Conservation (phyloP, 805 yeast species). For the Trichomonascus vanleenenianus region DNA sequence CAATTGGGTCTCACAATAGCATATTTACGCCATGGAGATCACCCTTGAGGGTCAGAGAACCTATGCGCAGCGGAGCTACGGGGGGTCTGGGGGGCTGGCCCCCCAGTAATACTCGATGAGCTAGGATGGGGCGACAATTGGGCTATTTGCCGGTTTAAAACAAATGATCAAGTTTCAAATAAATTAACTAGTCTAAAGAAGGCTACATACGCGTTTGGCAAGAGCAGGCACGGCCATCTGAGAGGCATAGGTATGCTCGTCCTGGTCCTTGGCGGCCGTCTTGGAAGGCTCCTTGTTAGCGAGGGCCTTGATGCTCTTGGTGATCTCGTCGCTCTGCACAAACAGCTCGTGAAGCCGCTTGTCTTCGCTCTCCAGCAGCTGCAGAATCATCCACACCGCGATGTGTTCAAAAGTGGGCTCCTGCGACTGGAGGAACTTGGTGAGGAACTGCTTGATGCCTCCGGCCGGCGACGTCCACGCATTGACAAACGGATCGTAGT, state of each 20-base stretch:
- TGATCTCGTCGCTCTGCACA: conserved; percentile 26
- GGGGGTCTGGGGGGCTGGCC: too few relatives aligned
- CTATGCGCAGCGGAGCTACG: too few relatives aligned
- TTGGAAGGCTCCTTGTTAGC: conserved; percentile 22
- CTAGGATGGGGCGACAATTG: too few relatives aligned
- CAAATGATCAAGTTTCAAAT: too few relatives aligned
- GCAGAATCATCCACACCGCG: conserved; percentile 94
- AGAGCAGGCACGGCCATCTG: conserved; percentile 32
- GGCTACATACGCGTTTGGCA: conserved; percentile 23
- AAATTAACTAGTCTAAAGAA: neutral
- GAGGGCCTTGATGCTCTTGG: conserved; percentile 26
- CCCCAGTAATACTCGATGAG: too few relatives aligned
- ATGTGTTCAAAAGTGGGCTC: conserved; percentile 96
- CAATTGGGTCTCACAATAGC: too few relatives aligned
- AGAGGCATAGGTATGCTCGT: conserved; percentile 25
- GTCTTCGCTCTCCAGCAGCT: conserved; percentile 82
- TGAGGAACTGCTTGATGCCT: conserved; percentile 79
- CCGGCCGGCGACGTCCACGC: conserved; percentile 75
- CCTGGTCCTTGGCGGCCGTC: conserved; percentile 15
- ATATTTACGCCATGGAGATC: too few relatives aligned
- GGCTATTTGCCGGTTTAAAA: too few relatives aligned
- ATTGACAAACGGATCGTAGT: conserved; percentile 68
- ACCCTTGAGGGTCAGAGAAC: too few relatives aligned
- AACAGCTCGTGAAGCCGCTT: conserved; percentile 37
- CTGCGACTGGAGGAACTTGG: conserved; percentile 69